phyloP scores from a whole-genome alignment of 2,329 filamentous ascomycete genomes.

The Geosmithia morbida region DNA sequence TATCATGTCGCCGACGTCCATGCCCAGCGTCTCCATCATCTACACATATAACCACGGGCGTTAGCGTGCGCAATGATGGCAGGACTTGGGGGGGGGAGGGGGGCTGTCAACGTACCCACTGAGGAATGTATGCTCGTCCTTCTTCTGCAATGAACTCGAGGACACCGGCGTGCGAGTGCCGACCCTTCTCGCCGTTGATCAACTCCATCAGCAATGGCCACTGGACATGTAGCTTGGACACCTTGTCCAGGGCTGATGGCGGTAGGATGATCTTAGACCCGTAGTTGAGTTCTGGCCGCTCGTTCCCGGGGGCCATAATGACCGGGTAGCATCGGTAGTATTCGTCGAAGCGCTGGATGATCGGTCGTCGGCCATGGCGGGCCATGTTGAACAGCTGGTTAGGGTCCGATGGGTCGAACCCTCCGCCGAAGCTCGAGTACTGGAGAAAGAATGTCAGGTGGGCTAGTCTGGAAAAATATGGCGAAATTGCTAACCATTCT shows the following conservation, averaged over 20 bases:
- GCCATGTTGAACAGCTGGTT: conserved; percentile 34
- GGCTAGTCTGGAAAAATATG: background rate
- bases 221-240: conserved; percentile 88
- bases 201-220: conserved; percentile 97
- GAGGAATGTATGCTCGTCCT: conserved; percentile 87
- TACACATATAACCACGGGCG: conserved; percentile 17
- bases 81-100: background rate
- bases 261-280: conserved; percentile 97
- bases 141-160: conserved; percentile 97
- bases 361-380: conserved; percentile 27
- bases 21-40: conserved; percentile 84
- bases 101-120: conserved; percentile 52
- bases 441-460: background rate
- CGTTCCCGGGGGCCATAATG: conserved; percentile 82
- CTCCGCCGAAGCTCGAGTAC: conserved; percentile 16
- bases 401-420: conserved; percentile 31
- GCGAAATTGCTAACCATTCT: background rate
- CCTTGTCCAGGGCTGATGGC: conserved; percentile 91
- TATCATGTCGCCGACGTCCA: conserved; percentile 87
- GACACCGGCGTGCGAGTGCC: conserved; percentile 83
- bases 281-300: conserved; percentile 82
- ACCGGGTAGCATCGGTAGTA: conserved; percentile 97
- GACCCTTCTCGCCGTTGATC: conserved; percentile 69
- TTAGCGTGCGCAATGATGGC: background rate
- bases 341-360: conserved; percentile 79